Base-by-base conservation (phyloP, 495 filamentous ascomycete genomes). In the Hyphodiscus hymeniophilus region DNA sequence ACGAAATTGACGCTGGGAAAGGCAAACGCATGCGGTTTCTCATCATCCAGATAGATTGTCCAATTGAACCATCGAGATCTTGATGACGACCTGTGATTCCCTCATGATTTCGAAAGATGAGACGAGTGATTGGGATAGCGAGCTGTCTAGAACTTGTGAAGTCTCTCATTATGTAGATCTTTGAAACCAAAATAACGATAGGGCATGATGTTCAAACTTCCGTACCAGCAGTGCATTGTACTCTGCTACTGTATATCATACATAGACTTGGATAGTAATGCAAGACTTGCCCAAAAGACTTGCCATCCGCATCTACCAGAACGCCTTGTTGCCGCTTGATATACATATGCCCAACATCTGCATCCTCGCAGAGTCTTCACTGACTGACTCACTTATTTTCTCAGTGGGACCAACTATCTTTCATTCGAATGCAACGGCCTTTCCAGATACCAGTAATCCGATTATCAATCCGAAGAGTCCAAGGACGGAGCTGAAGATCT, bases 401-500 rank as follows among this genome's bases (percentile, higher is more conserved):
- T 15, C 21, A n/a, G 20, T 21, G 11, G 35, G 1, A n/a, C 18
- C n/a, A 24, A 28, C 24, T 49, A 33, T 46, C 36, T 33, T 31
- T 22, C n/a, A 43, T 30, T 42, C 31, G 35, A 98, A 94, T 32
- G 88, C 86, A 4, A 60, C 43, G 20, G 91, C 90, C 66, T 89
- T 91, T 51, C 83, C 73, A 21, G 85, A 83, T 21, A 97, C 73
- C 59, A 99, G 72, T 38, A 99, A 71, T 32, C 94, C 94, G 55
- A 97, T 78, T 63, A 99, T 99, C 44, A 99, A 71, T 44, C 94
- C 94, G 62, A 99, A 99, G n/a, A 99, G 76, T 46, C 94, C 94
- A 13, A 99, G 73, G 16, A 99, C 89, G 6, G 92, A 97, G 61
- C 92, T 96, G 74, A 99, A 99, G 64, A 99, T 99, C 68, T 99